Conservation (phyloP, 305 asterid genomes). For the Fraxinus ornus region DNA sequence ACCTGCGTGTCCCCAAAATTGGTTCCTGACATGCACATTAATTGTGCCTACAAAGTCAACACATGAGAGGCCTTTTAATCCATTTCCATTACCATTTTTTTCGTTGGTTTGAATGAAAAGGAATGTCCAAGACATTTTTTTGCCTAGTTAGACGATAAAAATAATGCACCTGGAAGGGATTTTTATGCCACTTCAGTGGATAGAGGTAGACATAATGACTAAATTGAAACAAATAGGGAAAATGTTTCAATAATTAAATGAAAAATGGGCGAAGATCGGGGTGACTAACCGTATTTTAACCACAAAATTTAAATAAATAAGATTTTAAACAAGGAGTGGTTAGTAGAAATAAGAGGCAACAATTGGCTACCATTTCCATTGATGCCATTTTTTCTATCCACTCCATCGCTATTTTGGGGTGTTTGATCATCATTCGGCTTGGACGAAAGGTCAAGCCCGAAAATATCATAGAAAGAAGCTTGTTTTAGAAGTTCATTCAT, state of each 20-base stretch:
- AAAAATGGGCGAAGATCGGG: too few relatives aligned
- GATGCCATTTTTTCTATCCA: background rate
- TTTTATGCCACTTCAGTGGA: background rate
- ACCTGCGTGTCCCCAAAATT: background rate
- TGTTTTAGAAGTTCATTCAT: conserved; percentile 26
- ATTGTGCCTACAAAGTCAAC: too few relatives aligned
- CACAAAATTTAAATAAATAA: background rate
- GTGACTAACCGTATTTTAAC: too few relatives aligned
- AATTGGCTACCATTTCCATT: background rate
- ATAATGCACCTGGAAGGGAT: background rate
- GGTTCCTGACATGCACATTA: too few relatives aligned
- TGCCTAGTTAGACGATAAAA: background rate
- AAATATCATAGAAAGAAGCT: background rate
- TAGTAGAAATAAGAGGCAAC: background rate
- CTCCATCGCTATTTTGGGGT: background rate
- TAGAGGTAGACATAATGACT: background rate
- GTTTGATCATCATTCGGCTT: background rate
- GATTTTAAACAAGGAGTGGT: background rate
- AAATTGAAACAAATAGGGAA: background rate
- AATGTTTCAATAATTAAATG: too few relatives aligned
- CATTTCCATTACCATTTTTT: too few relatives aligned
- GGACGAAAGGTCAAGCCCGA: background rate
- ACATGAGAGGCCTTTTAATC: too few relatives aligned
- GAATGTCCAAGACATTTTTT: background rate
- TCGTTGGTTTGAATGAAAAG: background rate